Base-by-base conservation (phyloP, 129 eudicot species). In the Apium graveolens region DNA sequence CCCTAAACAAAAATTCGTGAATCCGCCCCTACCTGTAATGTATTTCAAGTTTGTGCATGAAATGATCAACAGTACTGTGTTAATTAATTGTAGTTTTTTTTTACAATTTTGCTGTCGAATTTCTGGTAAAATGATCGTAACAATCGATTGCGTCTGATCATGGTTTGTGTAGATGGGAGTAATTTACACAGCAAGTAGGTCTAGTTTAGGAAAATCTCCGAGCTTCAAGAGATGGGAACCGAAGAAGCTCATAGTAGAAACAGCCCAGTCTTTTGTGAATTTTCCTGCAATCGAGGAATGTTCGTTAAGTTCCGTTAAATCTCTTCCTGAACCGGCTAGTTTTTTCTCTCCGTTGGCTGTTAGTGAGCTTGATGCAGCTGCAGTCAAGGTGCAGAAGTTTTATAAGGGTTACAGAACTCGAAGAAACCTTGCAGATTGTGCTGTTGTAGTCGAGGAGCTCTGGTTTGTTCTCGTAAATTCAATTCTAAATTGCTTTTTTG, bases 391-490 rank as follows among this genome's bases (percentile, higher is more conserved):
- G 78, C 97, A 91, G 82, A 91, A 91, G 44, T 83, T 75, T 29
- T 91, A 91, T 76, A 91, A 89, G 82, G 87, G 97, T 60, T 91
- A 89, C 78, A 80, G 93, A 66, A 91, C 93, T 46, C 81, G 97
- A 78, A 81, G 97, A 66, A 91, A 89, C 82, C 90, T 91, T 74
- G 97, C 97, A 6, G 97, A 91, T 82, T 91, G 94, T 81, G 97
- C 97, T 5, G 97, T 91, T 26, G 91, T 91, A 46, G 79, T 89
- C 29, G 97, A 91, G 83, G 91, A 91, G 86, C 86, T 86, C 79
- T 88, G 92, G 92, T 74, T 84, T 32, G 39, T 32, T 57, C 20
- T 77, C 34, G 7, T 29, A 11, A 29, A 45, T 29, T n/a, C 31
- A 24, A 7, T 27, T n/a, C n/a, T n/a, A n/a, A 21, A 71, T 73